Evolutionary conservation across 2,329 filamentous ascomycete species (phyloP).

Genomic region (Xylaria sp.): DNA sequence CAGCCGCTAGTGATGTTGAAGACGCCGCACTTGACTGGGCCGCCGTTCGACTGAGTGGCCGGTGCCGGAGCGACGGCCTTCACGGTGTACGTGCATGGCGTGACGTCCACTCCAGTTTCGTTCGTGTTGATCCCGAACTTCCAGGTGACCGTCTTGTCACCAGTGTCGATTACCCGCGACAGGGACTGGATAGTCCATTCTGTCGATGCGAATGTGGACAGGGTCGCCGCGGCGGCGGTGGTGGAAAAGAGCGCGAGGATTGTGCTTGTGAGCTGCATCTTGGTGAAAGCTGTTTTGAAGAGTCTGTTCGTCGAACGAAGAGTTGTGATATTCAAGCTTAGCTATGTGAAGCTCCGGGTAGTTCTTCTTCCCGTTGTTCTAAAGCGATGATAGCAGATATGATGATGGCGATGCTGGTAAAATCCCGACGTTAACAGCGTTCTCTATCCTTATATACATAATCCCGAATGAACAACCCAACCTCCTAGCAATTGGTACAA

Average conservation of each 20-base stretch:
- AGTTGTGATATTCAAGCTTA: background rate
- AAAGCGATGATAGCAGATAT: constrained; percentile 6
- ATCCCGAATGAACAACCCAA: background rate
- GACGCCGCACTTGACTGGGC: constrained; percentile 54
- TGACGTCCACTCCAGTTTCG: constrained; percentile 45
- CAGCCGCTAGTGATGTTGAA: constrained; percentile 65
- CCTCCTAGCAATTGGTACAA: background rate
- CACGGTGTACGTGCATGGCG: constrained; percentile 54
- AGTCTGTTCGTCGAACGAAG: background rate
- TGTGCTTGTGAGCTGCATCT: constrained; percentile 48
- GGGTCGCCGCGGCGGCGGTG: constrained; percentile 38
- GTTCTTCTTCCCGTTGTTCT: constrained; percentile 1
- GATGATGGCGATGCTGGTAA: constrained; percentile 13
- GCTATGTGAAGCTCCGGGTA: constrained; percentile 11
- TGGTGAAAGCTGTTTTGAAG: constrained; percentile 15
- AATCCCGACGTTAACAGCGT: background rate
- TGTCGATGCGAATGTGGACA: constrained; percentile 40
- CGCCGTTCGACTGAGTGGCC: constrained; percentile 51
- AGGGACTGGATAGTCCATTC: constrained; percentile 55
- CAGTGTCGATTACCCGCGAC: constrained; percentile 52
- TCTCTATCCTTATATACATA: constrained; percentile 22
- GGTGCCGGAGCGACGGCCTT: constrained; percentile 34
- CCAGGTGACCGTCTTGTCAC: constrained; percentile 54
- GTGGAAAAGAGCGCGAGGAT: constrained; percentile 42
- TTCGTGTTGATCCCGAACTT: constrained; percentile 54